Evolutionary conservation across 768 basidiomycete genomes (phyloP), one percentile per base, ranked within the genome.

Genomic region (Naganishia onofrii): DNA sequence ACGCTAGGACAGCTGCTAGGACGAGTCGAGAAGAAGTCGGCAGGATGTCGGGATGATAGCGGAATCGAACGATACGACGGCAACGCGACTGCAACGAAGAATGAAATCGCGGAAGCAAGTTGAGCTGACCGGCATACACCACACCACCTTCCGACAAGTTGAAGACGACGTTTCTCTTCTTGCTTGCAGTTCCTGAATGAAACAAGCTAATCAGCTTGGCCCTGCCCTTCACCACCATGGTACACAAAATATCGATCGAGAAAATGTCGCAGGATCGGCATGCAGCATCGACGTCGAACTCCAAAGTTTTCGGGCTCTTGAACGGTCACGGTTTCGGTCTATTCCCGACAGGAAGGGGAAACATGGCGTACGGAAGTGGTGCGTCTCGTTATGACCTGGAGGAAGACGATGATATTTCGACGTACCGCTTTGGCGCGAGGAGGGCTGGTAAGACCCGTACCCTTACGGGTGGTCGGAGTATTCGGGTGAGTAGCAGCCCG

Each of bases 301-400:
- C 38, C 38, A 63, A 63, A 23, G 60, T 63, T 29, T 63, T 63
- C 60, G 60, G 60, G 8, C 60, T 63, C 23, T 21, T 63, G 12
- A 63, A 63, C 60, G 60, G 60, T 9, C 60, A 63, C 42, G 60
- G 60, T 4, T 63, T 63, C 60, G 60, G 60, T n/a, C 23, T 63
- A 26, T 63, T 63, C 15, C 60, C 60, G 3, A 63, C 60, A 2
- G 60, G 60, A 6, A 17, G 38, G 12, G 38, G 48, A 51, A 51
- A 51, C 48, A 51, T 51, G 48, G 48, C 48, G 38, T 44, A 44
- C 26, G 38, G 31, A 2, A 29, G 15, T 32, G 57, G 15, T 32
- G 57, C 29, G 19, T 56, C 57, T 32, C 19, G 26, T 9, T 44
- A 63, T 42, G 60, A 34, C 36, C n/a, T 63, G 60, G 60, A 63